These are phyloP conservation scores for Rosa hybrid DNA, from an alignment of 331 rosid genomes.

Conservation along the genomic window DNA sequence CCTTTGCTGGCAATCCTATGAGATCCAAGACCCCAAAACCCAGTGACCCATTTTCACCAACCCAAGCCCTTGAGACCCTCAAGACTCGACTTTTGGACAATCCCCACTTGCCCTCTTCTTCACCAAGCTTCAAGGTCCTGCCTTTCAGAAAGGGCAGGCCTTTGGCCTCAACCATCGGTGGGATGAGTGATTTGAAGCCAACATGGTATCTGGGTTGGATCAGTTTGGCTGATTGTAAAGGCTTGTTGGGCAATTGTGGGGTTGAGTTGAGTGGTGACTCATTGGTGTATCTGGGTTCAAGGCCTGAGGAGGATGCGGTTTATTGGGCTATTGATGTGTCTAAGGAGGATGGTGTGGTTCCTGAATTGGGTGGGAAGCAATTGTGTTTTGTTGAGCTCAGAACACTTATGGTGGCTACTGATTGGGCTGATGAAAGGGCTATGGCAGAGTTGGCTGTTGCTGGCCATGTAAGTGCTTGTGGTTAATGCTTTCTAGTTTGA, in stretches of 20 bases:
- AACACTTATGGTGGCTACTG: conserved; percentile 88
- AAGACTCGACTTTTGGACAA: conserved; percentile 44
- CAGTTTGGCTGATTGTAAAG: conserved; percentile 48
- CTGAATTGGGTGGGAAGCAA: conserved; percentile 41
- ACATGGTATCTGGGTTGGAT: conserved; percentile 84
- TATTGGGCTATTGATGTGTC: conserved; percentile 86
- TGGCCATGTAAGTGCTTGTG: conserved; percentile 69
- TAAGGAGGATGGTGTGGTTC: conserved; percentile 35
- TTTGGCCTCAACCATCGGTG: conserved; percentile 49
- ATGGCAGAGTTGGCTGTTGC: conserved; percentile 85
- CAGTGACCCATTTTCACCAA: conserved; percentile 52
- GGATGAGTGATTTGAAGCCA: conserved; percentile 38
- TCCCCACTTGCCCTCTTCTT: conserved; percentile 39
- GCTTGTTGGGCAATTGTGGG: conserved; percentile 41
- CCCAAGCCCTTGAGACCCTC: conserved; percentile 54
- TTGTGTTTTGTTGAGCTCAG: conserved; percentile 75
- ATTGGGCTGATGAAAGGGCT: conserved; percentile 66
- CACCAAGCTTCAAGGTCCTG: conserved; percentile 64
- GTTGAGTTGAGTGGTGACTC: conserved; percentile 50
- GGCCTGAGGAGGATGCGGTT: conserved; percentile 53
- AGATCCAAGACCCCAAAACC: conserved; percentile 52
- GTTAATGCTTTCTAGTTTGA: not conserved
- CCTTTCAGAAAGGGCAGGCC: conserved; percentile 72
- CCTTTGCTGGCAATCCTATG: conserved; percentile 75
- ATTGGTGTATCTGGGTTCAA: conserved; percentile 72